These are phyloP conservation scores for Hemisphaericaspora lyxosophila DNA, from an alignment of 1,139 yeast species.

Conservation along the genomic window DNA sequence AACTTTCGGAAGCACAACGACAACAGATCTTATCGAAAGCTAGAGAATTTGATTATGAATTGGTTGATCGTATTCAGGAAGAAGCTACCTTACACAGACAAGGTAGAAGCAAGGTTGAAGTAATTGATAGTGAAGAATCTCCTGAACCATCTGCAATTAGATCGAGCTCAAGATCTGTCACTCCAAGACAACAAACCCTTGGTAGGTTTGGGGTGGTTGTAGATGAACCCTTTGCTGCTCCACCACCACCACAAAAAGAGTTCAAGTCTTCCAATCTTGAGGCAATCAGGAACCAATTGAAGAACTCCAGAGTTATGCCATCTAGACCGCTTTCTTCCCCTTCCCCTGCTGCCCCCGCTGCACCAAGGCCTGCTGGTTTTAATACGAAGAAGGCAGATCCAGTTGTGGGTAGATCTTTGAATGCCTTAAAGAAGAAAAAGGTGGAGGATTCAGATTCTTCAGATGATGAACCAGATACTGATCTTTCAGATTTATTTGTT, in stretches of 20 bases:
- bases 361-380: conserved; percentile 85
- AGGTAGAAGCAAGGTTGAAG: conserved; percentile 12
- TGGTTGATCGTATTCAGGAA: conserved; percentile 53
- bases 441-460: conserved; percentile 34
- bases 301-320: conserved; percentile 20
- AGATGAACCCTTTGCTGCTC: conserved; percentile 39
- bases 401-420: conserved; percentile 35
- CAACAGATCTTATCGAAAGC: conserved; percentile 58
- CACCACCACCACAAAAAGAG: conserved; percentile 37
- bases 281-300: conserved; percentile 39
- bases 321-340: conserved; percentile 15
- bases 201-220: conserved; percentile 47
- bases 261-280: conserved; percentile 40
- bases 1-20: conserved; percentile 59
- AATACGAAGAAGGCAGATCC: conserved; percentile 37
- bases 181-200: conserved; percentile 46
- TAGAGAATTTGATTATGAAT: conserved; percentile 46
- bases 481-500: conserved; percentile 43
- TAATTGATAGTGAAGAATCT: conserved; percentile 7
- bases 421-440: conserved; percentile 32
- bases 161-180: conserved; percentile 4
- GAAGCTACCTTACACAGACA: conserved; percentile 42
- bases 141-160: conserved; percentile 10
- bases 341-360: conserved; percentile 61
- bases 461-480: conserved; percentile 36